Percentiles rank a stretch among this genome's conserved stretches.
These are phyloP conservation scores for Cryptococcus sp. DNA, from an alignment of 1,284 basidiomycete genomes.

Conservation along the genomic window DNA sequence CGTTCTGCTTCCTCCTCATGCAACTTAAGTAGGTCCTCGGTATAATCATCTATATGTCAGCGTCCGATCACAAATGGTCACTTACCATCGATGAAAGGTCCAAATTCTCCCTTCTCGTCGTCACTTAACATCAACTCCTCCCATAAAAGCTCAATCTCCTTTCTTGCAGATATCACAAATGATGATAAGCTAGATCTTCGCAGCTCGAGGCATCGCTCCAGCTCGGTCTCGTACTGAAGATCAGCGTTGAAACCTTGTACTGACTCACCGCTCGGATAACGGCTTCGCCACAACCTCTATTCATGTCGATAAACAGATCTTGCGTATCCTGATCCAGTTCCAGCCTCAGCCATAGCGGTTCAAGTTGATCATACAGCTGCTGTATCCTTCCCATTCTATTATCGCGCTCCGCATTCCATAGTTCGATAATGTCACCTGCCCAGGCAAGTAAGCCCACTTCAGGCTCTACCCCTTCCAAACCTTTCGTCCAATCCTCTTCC, in stretches of 20 bases:
- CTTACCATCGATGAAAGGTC: conserved; percentile 73
- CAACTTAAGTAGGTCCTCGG: conserved; percentile 76
- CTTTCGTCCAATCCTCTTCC: conserved; percentile 19
- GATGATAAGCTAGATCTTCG: conserved; percentile 81
- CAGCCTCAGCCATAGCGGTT: conserved; percentile 42
- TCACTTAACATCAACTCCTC: conserved; percentile 80
- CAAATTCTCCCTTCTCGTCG: conserved; percentile 74
- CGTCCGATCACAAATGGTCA: conserved; percentile 1
- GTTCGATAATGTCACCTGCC: conserved; percentile 28
- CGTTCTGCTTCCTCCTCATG: conserved; percentile 84
- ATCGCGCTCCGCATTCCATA: conserved; percentile 39
- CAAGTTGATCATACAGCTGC: conserved; percentile 41
- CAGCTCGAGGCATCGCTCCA: conserved; percentile 82
- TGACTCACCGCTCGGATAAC: conserved; percentile 39
- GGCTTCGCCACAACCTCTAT: conserved; percentile 39
- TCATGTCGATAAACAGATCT: conserved; percentile 42
- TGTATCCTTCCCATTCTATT: conserved; percentile 39
- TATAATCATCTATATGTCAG: conserved; percentile 64
- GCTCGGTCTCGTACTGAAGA: conserved; percentile 72
- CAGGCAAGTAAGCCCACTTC: conserved; percentile 38
- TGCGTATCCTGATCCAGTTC: conserved; percentile 38
- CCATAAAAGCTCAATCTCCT: conserved; percentile 78
- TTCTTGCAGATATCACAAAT: conserved; percentile 77
- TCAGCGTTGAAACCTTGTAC: background rate
- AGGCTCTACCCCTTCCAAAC: conserved; percentile 41